Conservation (phyloP, 352 stramenopile species). For the Halophytophthora polymorphica region DNA sequence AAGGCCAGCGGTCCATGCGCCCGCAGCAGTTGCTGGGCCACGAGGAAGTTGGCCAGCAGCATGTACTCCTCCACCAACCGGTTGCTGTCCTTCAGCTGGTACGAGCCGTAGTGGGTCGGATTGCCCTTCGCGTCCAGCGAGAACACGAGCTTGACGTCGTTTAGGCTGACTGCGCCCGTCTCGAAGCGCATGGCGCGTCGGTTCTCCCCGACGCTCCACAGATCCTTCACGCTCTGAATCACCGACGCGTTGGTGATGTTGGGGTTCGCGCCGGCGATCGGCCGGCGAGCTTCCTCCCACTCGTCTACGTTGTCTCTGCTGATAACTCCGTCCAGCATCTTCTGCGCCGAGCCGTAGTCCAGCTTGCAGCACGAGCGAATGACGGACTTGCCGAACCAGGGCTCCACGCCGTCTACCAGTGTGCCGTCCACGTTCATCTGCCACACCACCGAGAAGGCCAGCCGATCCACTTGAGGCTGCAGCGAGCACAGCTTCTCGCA, state of each 20-base stretch:
- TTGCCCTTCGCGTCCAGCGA: conserved; percentile 90
- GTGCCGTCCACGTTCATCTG: conserved; percentile 95
- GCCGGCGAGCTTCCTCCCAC: conserved; percentile 53
- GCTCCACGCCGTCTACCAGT: conserved; percentile 77
- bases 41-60: conserved; percentile 97
- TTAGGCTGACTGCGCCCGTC: conserved; percentile 91
- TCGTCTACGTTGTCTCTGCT: conserved; percentile 65
- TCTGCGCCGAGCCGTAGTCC: conserved; percentile 96
- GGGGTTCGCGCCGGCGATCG: conserved; percentile 37
- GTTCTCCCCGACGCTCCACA: conserved; percentile 62
- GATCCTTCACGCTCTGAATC: conserved; percentile 63
- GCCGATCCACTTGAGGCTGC: conserved; percentile 94
- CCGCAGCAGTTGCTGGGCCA: conserved; percentile 94
- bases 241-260: conserved; percentile 51
- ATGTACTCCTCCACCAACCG: conserved; percentile 98
- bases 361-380: conserved; percentile 97
- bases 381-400: conserved; percentile 97
- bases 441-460: conserved; percentile 96
- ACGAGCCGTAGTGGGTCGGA: conserved; percentile 82
- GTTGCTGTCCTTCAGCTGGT: conserved; percentile 95
- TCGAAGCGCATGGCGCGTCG: conserved; percentile 85
- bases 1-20: conserved; percentile 85
- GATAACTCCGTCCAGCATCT: conserved; percentile 93
- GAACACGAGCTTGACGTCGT: conserved; percentile 94
- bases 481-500: conserved; percentile 97